Percentiles rank a stretch among this genome's conserved stretches.
Conservation (phyloP, 2,329 filamentous ascomycete genomes). For the Rhinocladiella mackenziei region DNA sequence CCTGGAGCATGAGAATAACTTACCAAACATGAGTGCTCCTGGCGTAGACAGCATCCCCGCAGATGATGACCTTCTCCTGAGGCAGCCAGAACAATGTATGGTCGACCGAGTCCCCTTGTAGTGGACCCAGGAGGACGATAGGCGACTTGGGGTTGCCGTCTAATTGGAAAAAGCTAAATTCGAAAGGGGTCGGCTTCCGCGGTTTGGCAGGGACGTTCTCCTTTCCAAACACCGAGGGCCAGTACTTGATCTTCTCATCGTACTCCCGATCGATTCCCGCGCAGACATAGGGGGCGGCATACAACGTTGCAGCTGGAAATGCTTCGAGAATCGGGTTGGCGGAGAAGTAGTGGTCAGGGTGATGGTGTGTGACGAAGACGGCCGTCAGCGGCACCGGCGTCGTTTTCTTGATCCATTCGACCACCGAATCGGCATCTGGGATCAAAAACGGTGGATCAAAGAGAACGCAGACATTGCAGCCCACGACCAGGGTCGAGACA, state of each 20-base stretch:
- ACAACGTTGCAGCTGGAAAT: constrained; percentile 28
- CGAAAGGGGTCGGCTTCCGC: constrained; percentile 31
- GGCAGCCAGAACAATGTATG: constrained; percentile 35
- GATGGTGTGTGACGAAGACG: constrained; percentile 37
- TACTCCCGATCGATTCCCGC: constrained; percentile 36
- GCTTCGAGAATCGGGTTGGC: constrained; percentile 34
- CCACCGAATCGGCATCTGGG: constrained; percentile 31
- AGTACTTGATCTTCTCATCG: constrained; percentile 35
- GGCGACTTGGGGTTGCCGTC: constrained; percentile 30
- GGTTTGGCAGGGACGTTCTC: constrained; percentile 32
- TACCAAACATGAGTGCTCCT: constrained; percentile 35
- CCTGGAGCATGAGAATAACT: no score
- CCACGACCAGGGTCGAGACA: constrained; percentile 31
- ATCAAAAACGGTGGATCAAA: constrained; percentile 36
- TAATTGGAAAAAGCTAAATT: constrained; percentile 33
- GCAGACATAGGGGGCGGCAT: constrained; percentile 32
- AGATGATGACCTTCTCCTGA: constrained; percentile 30
- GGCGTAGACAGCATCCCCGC: constrained; percentile 33
- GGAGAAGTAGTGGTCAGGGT: constrained; percentile 36
- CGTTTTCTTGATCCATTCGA: constrained; percentile 31
- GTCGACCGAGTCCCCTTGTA: constrained; percentile 35
- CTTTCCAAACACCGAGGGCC: constrained; percentile 31
- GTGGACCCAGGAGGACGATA: constrained; percentile 32
- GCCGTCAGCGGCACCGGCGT: constrained; percentile 30
- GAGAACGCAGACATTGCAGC: constrained; percentile 24